phyloP scores from a whole-genome alignment of 108 stramenopile genomes.

The Mayamaea pseudoterrestris region DNA sequence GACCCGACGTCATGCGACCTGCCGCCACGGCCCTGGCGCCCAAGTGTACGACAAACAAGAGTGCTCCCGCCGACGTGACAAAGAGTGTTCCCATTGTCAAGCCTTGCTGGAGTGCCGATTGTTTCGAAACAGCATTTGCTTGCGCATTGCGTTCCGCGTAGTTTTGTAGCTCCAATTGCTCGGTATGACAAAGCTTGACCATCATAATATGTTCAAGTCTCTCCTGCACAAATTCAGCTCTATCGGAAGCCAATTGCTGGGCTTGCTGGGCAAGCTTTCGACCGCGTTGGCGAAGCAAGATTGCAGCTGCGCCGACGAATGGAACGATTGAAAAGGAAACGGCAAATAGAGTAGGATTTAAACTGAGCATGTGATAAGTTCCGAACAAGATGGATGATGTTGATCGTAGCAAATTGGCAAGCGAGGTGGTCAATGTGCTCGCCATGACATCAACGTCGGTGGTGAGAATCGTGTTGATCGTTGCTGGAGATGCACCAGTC shows the following conservation, averaged over 20 bases:
- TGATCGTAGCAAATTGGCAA: constrained; percentile 62
- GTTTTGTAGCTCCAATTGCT: constrained; percentile 49
- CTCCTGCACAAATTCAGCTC: constrained; percentile 72
- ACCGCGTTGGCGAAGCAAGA: constrained; percentile 53
- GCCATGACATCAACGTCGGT: constrained; percentile 59
- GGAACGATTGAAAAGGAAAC: constrained; percentile 58
- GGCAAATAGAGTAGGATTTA: constrained; percentile 67
- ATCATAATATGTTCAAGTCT: constrained; percentile 47
- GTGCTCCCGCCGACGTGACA: constrained; percentile 46
- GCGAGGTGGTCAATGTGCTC: constrained; percentile 44
- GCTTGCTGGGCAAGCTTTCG: constrained; percentile 47
- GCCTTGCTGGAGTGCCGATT: constrained; percentile 45
- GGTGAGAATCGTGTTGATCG: constrained; percentile 54
- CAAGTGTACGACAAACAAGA: constrained; percentile 57
- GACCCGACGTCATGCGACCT: constrained; percentile 59
- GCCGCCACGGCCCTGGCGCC: constrained; percentile 58
- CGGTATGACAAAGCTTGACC: constrained; percentile 62
- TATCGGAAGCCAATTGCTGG: constrained; percentile 33
- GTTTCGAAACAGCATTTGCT: constrained; percentile 29
- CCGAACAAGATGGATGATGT: constrained; percentile 55
- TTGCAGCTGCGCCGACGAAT: constrained; percentile 57
- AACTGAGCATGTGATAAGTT: constrained; percentile 62
- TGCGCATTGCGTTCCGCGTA: constrained; percentile 46
- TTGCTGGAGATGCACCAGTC: constrained; percentile 43
- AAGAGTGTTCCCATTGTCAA: constrained; percentile 80